Percentiles rank a stretch among this genome's conserved stretches.
These are phyloP conservation scores for Perkinsus olseni DNA, from an alignment of 169 alveolate genomes.

Conservation along the genomic window DNA sequence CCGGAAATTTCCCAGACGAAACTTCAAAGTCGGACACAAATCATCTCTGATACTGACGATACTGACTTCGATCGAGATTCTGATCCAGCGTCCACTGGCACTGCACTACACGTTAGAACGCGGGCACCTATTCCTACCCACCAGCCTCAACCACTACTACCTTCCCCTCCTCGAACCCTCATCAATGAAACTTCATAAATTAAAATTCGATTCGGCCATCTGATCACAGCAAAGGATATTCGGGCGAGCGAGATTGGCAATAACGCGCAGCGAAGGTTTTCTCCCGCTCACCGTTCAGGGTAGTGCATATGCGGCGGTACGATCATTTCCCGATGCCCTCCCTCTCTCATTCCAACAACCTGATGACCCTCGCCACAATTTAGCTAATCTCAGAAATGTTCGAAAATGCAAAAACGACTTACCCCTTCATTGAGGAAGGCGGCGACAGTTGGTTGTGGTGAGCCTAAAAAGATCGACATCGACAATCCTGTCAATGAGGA, in stretches of 20 bases:
- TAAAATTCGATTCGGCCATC: neutral
- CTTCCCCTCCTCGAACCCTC: neutral
- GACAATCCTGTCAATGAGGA: too few relatives aligned
- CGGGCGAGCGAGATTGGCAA: neutral
- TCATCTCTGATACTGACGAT: too few relatives aligned
- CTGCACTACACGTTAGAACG: too few relatives aligned
- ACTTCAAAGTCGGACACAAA: too few relatives aligned
- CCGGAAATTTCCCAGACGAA: too few relatives aligned
- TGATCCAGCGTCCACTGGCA: too few relatives aligned
- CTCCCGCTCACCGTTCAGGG: neutral
- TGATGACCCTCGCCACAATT: too few relatives aligned
- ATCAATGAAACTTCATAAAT: neutral
- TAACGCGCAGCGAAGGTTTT: neutral
- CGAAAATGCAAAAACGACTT: neutral
- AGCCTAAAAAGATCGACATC: neutral
- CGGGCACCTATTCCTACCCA: too few relatives aligned
- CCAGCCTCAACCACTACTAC: neutral
- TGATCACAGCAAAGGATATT: neutral
- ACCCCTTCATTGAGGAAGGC: neutral
- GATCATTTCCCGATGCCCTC: neutral
- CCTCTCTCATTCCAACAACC: neutral
- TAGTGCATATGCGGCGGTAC: neutral
- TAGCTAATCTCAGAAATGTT: too few relatives aligned
- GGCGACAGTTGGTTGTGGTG: neutral
- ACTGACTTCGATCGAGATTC: too few relatives aligned